phyloP scores from a whole-genome alignment of 2,329 filamentous ascomycete species.

The Aspergillus flavus region DNA sequence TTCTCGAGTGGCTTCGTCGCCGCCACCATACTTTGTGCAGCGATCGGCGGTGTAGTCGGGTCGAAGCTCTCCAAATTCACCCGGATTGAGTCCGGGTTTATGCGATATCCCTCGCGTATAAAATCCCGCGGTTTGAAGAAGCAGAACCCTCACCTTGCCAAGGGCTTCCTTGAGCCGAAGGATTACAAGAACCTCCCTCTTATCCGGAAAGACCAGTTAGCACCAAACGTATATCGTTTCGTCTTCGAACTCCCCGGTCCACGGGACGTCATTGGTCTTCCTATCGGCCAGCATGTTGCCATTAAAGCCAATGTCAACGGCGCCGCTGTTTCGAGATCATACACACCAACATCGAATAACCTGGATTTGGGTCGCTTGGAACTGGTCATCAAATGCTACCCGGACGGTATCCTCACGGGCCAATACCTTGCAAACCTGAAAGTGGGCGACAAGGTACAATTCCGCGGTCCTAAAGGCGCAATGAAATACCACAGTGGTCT shows the following conservation, averaged over 20 bases:
- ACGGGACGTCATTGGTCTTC: constrained; percentile 54
- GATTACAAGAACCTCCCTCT: constrained; percentile 54
- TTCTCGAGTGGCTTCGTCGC: constrained; percentile 26
- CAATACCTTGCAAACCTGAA: constrained; percentile 32
- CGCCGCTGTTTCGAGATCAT: constrained; percentile 53
- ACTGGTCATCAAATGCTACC: constrained; percentile 40
- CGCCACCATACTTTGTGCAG: constrained; percentile 18
- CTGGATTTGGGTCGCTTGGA: constrained; percentile 35
- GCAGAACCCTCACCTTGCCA: constrained; percentile 42
- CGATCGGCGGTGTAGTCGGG: constrained; percentile 12
- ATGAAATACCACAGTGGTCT: constrained; percentile 34
- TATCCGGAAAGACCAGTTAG: constrained; percentile 23
- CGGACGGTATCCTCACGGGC: constrained; percentile 34
- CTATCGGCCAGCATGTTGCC: constrained; percentile 59
- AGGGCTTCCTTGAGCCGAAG: constrained; percentile 54
- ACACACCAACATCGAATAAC: constrained; percentile 51
- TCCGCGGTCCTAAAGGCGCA: constrained; percentile 40
- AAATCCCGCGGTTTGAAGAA: constrained; percentile 42
- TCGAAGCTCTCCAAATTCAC: constrained; percentile 22
- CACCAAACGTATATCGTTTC: constrained; percentile 44
- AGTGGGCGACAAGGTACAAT: constrained; percentile 35
- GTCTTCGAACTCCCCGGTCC: constrained; percentile 52
- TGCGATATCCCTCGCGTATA: constrained; percentile 36
- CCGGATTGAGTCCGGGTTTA: constrained; percentile 28
- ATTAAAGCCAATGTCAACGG: constrained; percentile 54